These are phyloP conservation scores for Saccharomycopsis crataegensis DNA, from an alignment of 1,139 yeast genomes.

Conservation along the genomic window DNA sequence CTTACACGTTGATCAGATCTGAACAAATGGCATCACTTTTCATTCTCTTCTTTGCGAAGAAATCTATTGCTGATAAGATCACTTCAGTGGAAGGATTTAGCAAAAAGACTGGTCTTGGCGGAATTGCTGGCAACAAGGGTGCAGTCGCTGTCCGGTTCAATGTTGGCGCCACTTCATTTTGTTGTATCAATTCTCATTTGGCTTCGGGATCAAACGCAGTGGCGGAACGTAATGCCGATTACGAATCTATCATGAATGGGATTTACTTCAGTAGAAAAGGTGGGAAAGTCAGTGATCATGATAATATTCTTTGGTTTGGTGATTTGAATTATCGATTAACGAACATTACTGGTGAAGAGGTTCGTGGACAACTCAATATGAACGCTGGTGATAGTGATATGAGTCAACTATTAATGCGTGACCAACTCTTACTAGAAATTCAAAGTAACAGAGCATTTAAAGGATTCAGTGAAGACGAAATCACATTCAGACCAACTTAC, in stretches of 20 bases:
- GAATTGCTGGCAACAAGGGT: constrained; percentile 93
- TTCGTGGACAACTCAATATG: constrained; percentile 35
- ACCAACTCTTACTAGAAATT: constrained; percentile 72
- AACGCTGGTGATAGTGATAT: constrained; percentile 31
- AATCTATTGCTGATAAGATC: constrained; percentile 44
- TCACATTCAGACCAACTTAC: constrained; percentile 82
- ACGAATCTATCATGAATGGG: constrained; percentile 50
- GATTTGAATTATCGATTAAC: constrained; percentile 87
- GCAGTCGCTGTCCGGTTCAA: constrained; percentile 81
- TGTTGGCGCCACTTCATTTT: constrained; percentile 64
- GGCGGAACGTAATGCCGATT: constrained; percentile 80
- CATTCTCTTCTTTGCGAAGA: constrained; percentile 56
- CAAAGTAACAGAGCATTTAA: constrained; percentile 43
- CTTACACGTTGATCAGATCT: constrained; percentile 65
- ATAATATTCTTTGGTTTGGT: constrained; percentile 86
- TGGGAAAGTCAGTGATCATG: constrained; percentile 58
- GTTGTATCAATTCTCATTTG: constrained; percentile 79
- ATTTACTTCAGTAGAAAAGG: constrained; percentile 41
- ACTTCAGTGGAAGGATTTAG: constrained; percentile 67
- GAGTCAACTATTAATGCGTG: constrained; percentile 53
- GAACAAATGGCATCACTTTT: constrained; percentile 87
- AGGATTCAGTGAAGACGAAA: constrained; percentile 68
- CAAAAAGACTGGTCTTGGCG: constrained; percentile 92
- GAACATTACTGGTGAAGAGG: constrained; percentile 54
- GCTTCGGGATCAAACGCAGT: constrained; percentile 84